Percentiles rank a stretch among this genome's conserved stretches.
These are phyloP conservation scores for Royoungia palumana DNA, from an alignment of 768 basidiomycete genomes.

Conservation along the genomic window DNA sequence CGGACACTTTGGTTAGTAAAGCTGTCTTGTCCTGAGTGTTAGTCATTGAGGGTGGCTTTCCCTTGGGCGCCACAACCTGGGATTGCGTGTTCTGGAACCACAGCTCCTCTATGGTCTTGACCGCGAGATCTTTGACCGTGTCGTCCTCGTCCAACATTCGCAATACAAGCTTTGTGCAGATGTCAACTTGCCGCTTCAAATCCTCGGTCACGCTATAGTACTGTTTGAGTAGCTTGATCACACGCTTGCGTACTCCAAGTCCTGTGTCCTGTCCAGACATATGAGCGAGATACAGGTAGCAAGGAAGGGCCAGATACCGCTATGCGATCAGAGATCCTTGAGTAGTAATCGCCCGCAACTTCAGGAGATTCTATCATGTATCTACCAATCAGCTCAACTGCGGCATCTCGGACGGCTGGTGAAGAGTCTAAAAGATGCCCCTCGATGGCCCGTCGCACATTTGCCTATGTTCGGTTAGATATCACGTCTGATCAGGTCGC, in stretches of 20 bases:
- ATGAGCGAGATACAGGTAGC: not conserved
- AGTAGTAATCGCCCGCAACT: conserved; percentile 88
- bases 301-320: conserved; percentile 53
- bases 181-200: conserved; percentile 63
- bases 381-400: conserved; percentile 96
- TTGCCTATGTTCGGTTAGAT: conserved; percentile 43
- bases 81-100: conserved; percentile 62
- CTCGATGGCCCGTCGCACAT: conserved; percentile 84
- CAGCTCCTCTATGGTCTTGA: conserved; percentile 86
- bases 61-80: conserved; percentile 37
- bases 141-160: conserved; percentile 94
- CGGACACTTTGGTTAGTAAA: conserved; percentile 62
- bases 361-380: conserved; percentile 88
- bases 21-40: conserved; percentile 49
- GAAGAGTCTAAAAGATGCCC: conserved; percentile 88
- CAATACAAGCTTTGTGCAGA: conserved; percentile 74
- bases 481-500: not conserved
- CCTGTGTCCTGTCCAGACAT: conserved; percentile 74
- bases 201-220: conserved; percentile 70
- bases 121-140: conserved; percentile 87
- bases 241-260: conserved; percentile 88
- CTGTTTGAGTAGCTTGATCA: conserved; percentile 88
- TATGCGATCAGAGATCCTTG: conserved; percentile 84
- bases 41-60: conserved; percentile 28
- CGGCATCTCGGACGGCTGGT: conserved; percentile 92